Base-by-base conservation (phyloP, 1,284 basidiomycete genomes). In the Ustilago bromivora region DNA sequence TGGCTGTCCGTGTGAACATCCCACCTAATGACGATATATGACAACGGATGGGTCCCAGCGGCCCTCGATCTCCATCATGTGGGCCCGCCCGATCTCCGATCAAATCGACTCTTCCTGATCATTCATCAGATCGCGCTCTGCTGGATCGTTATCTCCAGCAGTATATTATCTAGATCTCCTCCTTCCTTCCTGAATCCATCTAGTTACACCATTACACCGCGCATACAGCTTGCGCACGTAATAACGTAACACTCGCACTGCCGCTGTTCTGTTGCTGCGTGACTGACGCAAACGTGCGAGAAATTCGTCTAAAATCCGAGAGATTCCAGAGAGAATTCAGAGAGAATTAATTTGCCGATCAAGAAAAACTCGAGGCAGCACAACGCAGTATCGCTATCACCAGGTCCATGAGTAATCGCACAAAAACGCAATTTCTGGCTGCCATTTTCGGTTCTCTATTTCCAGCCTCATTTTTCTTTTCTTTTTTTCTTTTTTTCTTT, bases 261-360 rank as follows among this genome's bases (percentile, higher is more conserved):
- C 43, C 43, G n/a, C 43, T 46, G 43, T 46, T 46, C n/a, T 46
- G 43, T 19, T 59, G 31, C 19, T 13, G 19, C 34, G 57, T 51
- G 57, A 59, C 46, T 51, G 57, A 59, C 35, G 57, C 49, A 61
- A 43, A 36, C 17, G 32, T 11, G n/a, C 15, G 31, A 31, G 28
- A 34, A 52, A 38, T 13, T 31, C 17, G n/a, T 46, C 61, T 63
- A 63, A 63, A 63, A 57, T 63, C 61, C 61, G 55, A 56, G 40
- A 43, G 13, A 13, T 23, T 23, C 23, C 23, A 23, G 23, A 23
- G 23, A 23, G 23, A 23, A 28, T 28, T 28, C 23, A 28, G 43
- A n/a, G n/a, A 19, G 2, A 13, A 49, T 28, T 3, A 28, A 15
- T 36, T 13, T 19, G 53, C 47, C 61, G 61, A 63, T 63, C 61